A percentile compares a stretch with the other conserved stretches of the same genome.
Evolutionary conservation across 2,329 filamentous ascomycete species (phyloP).

Genomic region (Monilinia aucupariae): DNA sequence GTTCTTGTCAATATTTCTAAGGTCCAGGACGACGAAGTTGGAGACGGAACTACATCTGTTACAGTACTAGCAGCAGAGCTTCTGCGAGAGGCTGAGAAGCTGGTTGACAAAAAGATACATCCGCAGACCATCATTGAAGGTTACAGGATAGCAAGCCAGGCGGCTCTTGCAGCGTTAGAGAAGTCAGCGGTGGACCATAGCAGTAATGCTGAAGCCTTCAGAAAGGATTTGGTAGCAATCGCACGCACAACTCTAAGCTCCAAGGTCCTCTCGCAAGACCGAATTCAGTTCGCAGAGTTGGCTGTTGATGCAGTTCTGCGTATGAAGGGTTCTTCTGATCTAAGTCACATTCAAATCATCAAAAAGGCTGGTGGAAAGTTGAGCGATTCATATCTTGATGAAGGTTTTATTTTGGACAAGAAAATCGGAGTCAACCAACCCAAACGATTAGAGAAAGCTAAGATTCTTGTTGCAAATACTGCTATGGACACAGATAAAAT

Average conservation of each 20-base stretch:
- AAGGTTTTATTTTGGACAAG: constrained; percentile 98
- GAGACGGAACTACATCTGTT: constrained; percentile 97
- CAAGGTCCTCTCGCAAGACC: constrained; percentile 92
- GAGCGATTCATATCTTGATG: constrained; percentile 93
- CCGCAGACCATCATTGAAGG: constrained; percentile 99
- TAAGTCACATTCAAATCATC: constrained; percentile 98
- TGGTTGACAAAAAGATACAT: constrained; percentile 97
- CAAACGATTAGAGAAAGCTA: constrained; percentile 94
- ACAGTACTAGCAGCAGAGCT: constrained; percentile 92
- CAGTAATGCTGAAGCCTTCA: constrained; percentile 75
- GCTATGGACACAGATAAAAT: constrained; percentile 99
- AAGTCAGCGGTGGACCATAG: constrained; percentile 85
- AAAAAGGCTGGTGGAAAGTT: constrained; percentile 99
- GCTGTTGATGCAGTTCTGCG: constrained; percentile 88
- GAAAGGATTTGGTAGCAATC: constrained; percentile 83
- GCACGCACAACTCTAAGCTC: constrained; percentile 94
- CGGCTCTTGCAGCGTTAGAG: constrained; percentile 78
- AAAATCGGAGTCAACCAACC: constrained; percentile 98
- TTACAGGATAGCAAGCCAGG: constrained; percentile 91
- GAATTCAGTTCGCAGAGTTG: constrained; percentile 82
- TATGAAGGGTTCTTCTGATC: constrained; percentile 82
- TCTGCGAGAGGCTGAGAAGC: constrained; percentile 90
- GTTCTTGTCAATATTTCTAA: constrained; percentile 99
- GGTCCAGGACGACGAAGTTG: constrained; percentile 97
- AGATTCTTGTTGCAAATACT: constrained; percentile 96